Conservation (phyloP, 2,329 filamentous ascomycete genomes). For the Exserohilum turcica region DNA sequence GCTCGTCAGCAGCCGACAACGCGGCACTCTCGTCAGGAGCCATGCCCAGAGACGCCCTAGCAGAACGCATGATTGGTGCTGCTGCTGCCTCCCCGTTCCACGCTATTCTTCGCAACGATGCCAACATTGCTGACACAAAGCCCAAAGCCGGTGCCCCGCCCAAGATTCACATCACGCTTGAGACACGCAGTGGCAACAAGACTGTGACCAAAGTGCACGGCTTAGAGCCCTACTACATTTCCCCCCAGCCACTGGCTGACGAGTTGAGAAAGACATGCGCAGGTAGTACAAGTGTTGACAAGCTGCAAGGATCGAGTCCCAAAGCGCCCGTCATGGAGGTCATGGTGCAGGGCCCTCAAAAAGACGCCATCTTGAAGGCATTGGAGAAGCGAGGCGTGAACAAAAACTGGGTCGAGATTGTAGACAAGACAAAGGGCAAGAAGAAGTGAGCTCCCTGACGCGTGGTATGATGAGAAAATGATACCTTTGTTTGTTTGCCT, state of each 20-base stretch:
- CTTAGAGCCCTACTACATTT: conserved; percentile 66
- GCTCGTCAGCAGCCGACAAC: conserved; percentile 58
- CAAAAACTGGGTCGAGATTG: conserved; percentile 64
- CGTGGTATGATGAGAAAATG: background rate
- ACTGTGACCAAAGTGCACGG: conserved; percentile 67
- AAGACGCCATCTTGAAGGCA: conserved; percentile 63
- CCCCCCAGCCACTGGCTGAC: conserved; percentile 64
- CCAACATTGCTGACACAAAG: conserved; percentile 53
- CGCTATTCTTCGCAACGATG: conserved; percentile 59
- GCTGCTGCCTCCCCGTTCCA: conserved; percentile 62
- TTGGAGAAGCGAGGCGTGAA: conserved; percentile 64
- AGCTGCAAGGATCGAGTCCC: conserved; percentile 63
- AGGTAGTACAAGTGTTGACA: conserved; percentile 68
- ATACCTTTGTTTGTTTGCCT: conserved; percentile 7
- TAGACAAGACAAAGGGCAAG: conserved; percentile 72
- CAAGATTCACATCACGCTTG: conserved; percentile 64
- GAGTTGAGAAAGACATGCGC: conserved; percentile 71
- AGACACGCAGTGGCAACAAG: conserved; percentile 70
- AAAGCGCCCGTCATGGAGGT: conserved; percentile 70
- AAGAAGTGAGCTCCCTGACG: conserved; percentile 47
- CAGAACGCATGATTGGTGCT: conserved; percentile 62
- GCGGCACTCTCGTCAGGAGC: conserved; percentile 62
- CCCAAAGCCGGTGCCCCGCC: conserved; percentile 65
- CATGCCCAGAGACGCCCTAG: conserved; percentile 64
- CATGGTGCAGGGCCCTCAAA: conserved; percentile 70